Evolutionary conservation across 768 basidiomycete genomes (phyloP).

Genomic region (Russula brevipes): DNA sequence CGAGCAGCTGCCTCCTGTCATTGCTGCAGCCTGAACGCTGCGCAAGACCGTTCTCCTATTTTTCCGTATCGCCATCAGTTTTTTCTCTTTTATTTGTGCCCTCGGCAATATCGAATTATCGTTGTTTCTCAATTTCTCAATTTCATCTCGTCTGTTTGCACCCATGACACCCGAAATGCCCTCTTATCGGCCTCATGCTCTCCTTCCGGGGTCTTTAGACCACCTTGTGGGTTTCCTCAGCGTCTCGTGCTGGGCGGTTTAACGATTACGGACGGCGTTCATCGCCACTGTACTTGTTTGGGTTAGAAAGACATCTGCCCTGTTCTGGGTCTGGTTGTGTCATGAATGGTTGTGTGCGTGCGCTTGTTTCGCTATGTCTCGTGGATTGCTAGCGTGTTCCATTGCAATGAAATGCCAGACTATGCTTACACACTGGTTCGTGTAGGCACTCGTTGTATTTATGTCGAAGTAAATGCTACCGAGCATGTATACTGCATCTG

Average conservation of each 20-base stretch:
- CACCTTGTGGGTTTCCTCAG: conserved; percentile 15
- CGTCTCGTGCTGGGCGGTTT: conserved; percentile 18
- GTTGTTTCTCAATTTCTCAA: not conserved
- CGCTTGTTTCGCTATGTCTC: not conserved
- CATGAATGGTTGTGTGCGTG: not conserved
- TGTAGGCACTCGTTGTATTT: not conserved
- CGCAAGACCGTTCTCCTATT: not conserved
- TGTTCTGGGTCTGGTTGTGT: not conserved
- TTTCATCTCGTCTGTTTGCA: not conserved
- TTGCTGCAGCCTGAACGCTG: conserved; percentile 20
- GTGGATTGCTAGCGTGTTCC: not conserved
- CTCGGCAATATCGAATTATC: conserved; percentile 2
- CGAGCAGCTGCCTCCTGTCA: conserved; percentile 24
- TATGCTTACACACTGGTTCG: not conserved
- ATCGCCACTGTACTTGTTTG: not conserved
- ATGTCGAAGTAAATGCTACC: not conserved
- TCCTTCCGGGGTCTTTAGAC: conserved; percentile 13
- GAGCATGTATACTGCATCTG: no score
- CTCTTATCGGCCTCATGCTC: no score
- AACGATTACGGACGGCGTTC: conserved; percentile 21
- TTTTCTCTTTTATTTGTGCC: not conserved
- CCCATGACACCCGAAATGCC: not conserved
- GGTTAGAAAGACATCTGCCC: not conserved
- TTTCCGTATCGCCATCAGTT: not conserved
- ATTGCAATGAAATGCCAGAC: not conserved